Conservation (phyloP, 345 rosid genomes). For the Anastatica hierochuntica region DNA sequence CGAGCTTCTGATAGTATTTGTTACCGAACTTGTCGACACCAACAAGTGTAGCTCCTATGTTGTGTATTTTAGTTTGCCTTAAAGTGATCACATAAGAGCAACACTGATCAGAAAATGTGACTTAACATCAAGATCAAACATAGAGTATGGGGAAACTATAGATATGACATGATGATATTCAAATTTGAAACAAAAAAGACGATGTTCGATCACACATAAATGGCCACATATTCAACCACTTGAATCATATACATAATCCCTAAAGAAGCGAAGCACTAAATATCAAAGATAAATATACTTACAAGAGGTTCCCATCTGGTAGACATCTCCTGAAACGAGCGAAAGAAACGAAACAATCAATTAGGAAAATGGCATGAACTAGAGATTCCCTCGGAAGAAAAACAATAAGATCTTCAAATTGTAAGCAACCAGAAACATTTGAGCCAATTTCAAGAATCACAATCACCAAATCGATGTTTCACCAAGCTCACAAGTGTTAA, state of each 20-base stretch:
- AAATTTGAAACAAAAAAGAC: no score
- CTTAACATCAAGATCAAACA: background rate
- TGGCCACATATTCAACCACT: no score
- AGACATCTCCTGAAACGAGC: constrained; percentile 51
- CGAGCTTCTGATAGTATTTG: constrained; percentile 78
- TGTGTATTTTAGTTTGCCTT: constrained; percentile 96
- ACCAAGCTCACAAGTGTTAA: background rate
- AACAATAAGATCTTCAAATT: background rate
- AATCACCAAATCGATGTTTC: background rate
- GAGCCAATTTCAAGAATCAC: background rate
- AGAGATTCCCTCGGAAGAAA: background rate
- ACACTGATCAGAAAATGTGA: constrained; percentile 9
- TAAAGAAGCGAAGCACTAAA: background rate
- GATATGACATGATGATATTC: no score
- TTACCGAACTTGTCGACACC: constrained; percentile 91
- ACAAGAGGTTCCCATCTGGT: constrained; percentile 79
- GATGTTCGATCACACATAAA: no score
- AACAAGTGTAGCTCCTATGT: constrained; percentile 69
- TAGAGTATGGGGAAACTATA: no score
- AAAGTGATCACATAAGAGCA: constrained; percentile 1
- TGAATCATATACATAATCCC: background rate
- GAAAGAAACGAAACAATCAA: constrained; percentile 10
- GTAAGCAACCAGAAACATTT: background rate
- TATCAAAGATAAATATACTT: constrained; percentile 28
- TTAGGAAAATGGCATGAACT: constrained; percentile 10